Evolutionary conservation across 176 grass and related monocot genomes (phyloP).

Genomic region (Zizania latifolia): DNA sequence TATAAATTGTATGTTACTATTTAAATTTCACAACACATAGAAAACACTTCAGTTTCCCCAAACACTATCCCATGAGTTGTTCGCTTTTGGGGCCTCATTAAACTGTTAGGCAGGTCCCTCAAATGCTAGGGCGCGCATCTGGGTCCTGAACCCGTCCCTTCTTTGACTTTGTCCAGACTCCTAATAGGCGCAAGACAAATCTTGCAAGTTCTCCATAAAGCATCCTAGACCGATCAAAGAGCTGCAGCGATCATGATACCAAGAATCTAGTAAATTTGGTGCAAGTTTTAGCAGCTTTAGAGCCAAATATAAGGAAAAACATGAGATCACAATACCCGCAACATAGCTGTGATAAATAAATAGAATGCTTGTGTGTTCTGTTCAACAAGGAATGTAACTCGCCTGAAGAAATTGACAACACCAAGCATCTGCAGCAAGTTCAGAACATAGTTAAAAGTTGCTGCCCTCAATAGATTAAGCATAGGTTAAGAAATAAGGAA

Average conservation of each 20-base stretch:
- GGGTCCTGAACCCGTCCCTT: constrained; percentile 41
- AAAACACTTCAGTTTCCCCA: constrained; percentile 51
- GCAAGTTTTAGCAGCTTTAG: background rate
- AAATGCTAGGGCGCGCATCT: constrained; percentile 15
- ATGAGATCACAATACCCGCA: constrained; percentile 42
- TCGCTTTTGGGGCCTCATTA: constrained; percentile 46
- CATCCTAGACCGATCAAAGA: constrained; percentile 80
- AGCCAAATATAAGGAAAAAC: background rate
- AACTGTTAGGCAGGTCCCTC: constrained; percentile 37
- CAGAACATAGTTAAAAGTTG: background rate
- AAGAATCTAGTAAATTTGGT: background rate
- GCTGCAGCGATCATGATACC: constrained; percentile 30
- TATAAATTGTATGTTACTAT: background rate
- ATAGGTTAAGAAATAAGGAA: background rate
- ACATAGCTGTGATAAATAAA: constrained; percentile 73
- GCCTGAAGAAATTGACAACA: constrained; percentile 85
- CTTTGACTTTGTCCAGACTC: constrained; percentile 54
- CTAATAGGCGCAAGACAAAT: constrained; percentile 63
- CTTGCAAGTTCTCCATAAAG: constrained; percentile 81
- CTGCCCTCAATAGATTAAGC: background rate
- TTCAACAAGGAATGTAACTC: constrained; percentile 70
- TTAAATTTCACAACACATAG: background rate
- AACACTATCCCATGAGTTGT: constrained; percentile 57
- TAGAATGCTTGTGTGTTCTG: constrained; percentile 94
- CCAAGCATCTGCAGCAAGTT: constrained; percentile 70